Base-by-base conservation (phyloP, 2,329 filamentous ascomycete species). In the Epichloe coenophiala region DNA sequence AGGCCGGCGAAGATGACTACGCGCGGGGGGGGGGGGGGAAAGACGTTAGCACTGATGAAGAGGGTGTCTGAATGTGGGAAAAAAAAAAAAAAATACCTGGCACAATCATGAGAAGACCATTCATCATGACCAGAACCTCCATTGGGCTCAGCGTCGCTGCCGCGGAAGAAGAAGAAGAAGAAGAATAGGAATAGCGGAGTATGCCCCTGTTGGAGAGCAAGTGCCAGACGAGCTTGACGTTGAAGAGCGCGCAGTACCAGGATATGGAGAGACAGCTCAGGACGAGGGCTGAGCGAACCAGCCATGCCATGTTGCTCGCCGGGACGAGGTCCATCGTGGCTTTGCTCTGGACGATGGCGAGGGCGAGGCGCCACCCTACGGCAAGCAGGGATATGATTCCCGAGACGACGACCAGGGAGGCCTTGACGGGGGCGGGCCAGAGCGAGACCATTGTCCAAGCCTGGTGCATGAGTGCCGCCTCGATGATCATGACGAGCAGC, bases 221-320 rank as follows among this genome's bases (percentile, higher is more conserved):
- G 57, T 80, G 76, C 19, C 64, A 56, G 47, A 72, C 60, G 9
- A 80, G 65, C 51, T 77, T 72, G 50, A 68, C 55, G 58, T 76
- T 76, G 65, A 80, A 80, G 37, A 80, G 56, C 39, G 72, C 71
- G 57, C 74, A 78, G 64, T 77, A 80, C 70, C 74, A 80, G 53
- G 66, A 69, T 36, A 73, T 71, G 15, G 68, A 70, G 11, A 66
- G 53, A 17, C 66, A 64, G n/a, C 68, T 69, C 45, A 67, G 59
- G 37, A 70, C 63, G 31, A 70, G 60, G 31, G 67, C 67, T 33
- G 62, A 60, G 48, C 70, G 57, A 3, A 66, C 61, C 8, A 74
- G 56, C 68, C 69, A 72, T 27, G 56, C 61, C n/a, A 58, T 57
- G 11, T 46, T 48, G 0, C 53, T 48, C 1, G 67, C 58, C 0